Base-by-base conservation (phyloP, 1,284 basidiomycete species). In the Ceratobasidium theobromae region DNA sequence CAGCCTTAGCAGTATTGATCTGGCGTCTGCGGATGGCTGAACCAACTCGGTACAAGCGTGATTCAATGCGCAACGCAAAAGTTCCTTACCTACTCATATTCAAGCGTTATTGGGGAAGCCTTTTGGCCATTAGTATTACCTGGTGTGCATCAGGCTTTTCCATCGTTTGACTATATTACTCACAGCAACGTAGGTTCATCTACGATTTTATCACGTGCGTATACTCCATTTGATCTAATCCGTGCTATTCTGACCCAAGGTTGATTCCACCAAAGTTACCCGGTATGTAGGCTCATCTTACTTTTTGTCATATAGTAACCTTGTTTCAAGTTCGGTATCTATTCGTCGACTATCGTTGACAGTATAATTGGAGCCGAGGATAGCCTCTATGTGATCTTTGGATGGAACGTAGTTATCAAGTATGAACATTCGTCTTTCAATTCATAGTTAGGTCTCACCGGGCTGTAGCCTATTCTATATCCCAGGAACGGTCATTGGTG, bases 1-100 rank as follows among this genome's bases (percentile, higher is more conserved):
- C 94, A 25, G 93, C 95, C 3, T 71, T 87, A 5, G 79, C 85
- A 1, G 89, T 96, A 43, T 85, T 96, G 73, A 73, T 94, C 62
- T 97, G 94, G 90, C 92, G 95, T 70, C 74, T 92, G 66, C 83
- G 81, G 67, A 95, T 97, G 89, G 79, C 85, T 32, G 92, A 97
- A 71, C 89, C 93, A 0, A 80, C 80, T 9, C 79, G 84, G 27
- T 93, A 81, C 76, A 85, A 81, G 71, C 85, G 85, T 70, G 82
- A 86, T 70, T 86, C 88, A 0, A 96, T 97, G 88, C 88, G 84
- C 68, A 75, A 84, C 66, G 81, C 84, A 4, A 70, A 76, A 54
- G 86, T 91, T 35, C 93, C 93, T 0, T 96, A 95, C 75, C 71
- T 77, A 74, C 81, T 98, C 38, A 82, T 96, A 71, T 71, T 97